Base-by-base conservation (phyloP, 257 asterid species). In the Scutellaria minor region DNA sequence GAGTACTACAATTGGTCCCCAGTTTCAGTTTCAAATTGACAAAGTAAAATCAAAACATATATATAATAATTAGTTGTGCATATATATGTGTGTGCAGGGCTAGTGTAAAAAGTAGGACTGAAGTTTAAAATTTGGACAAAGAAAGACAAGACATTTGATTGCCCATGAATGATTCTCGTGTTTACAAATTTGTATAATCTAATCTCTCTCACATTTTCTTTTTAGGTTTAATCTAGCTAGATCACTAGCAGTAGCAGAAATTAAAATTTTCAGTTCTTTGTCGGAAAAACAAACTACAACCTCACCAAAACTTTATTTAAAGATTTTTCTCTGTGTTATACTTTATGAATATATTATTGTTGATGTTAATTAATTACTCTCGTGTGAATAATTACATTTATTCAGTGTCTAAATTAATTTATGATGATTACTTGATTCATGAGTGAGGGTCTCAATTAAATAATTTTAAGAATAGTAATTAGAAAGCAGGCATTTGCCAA, bases 101-200 rank as follows among this genome's bases (percentile, higher is more conserved):
- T 40, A 72, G 72, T 45, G 74, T 59, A 51, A 70, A 74, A 74
- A 56, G 77, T 70, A 14, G 70, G 74, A 72, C 44, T 48, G 72
- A 50, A 68, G 53, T 72, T 31, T 18, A 48, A 35, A 79, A 35
- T 22, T 42, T 39, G 59, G 22, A 54, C 39, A 73, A 47, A 68
- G 48, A 48, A 74, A 69, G 85, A 73, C 80, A 69, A 64, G 80
- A 77, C 80, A 70, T 74, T 77, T 77, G 80, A 77, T 77, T 78
- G 70, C 57, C 73, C 75, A 66, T 67, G 70, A 67, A 75, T 53
- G 6, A 31, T 63, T 63, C 71, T 68, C 65, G 76, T 71, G 59
- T 44, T 50, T 31, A 22, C 22, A 68, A 69, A 62, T 27, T 52
- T 50, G 4, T 42, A 57, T 39, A 37, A 44, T 50, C 47, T 22